Evolutionary conservation across 2,329 filamentous ascomycete species (phyloP).

Genomic region (Diaporthe vaccinii): DNA sequence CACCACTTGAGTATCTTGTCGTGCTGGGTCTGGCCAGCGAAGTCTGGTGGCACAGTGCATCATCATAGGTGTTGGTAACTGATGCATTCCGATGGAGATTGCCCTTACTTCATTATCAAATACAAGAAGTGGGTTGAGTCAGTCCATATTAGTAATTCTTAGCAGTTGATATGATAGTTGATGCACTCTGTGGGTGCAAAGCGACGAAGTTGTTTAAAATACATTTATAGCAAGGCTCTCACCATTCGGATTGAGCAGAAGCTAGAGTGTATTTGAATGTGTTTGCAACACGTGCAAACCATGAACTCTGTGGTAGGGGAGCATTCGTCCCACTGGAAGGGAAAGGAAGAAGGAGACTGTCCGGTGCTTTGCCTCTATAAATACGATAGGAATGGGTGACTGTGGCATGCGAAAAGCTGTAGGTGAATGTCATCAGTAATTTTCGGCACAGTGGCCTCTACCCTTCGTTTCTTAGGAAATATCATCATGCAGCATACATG

Average conservation of each 20-base stretch:
- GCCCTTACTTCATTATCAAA: no score
- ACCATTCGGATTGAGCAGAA: background rate
- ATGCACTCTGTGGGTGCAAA: background rate
- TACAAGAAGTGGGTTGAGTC: background rate
- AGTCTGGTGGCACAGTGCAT: background rate
- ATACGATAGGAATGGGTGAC: background rate
- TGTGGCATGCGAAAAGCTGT: background rate
- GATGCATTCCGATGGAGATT: background rate
- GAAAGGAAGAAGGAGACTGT: background rate
- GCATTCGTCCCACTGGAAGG: background rate
- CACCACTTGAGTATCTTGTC: background rate
- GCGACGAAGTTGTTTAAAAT: background rate
- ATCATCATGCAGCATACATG: no score
- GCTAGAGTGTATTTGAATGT: no score
- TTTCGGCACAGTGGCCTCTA: background rate
- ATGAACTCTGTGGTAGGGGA: background rate
- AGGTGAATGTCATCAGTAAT: background rate
- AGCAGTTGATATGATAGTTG: background rate
- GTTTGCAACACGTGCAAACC: background rate
- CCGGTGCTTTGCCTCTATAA: background rate
- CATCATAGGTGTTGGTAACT: background rate
- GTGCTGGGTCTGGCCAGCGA: background rate
- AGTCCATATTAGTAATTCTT: background rate
- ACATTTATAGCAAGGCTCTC: background rate
- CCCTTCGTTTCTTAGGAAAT: no score